Base-by-base conservation (phyloP, 176 grass and related monocot genomes). In the Oryza glaberrima region DNA sequence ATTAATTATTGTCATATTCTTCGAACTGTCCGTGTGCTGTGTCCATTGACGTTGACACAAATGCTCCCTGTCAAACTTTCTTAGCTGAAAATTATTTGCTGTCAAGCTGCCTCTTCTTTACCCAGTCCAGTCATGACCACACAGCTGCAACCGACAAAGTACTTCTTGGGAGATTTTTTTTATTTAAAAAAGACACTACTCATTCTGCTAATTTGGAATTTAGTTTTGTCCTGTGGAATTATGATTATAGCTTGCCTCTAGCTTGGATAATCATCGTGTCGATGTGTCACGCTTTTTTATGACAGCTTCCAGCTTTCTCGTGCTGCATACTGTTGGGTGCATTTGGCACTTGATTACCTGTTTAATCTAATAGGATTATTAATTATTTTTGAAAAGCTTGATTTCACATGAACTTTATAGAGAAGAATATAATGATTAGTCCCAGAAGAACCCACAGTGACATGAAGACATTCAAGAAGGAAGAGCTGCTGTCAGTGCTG, bases 101-200 rank as follows among this genome's bases (percentile, higher is more conserved):
- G 72, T 63, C 76, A 61, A 77, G 64, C 87, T 49, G 82, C 77
- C 77, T 81, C 16, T 70, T 89, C 58, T 81, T 86, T 77, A 81
- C 83, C 66, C 43, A 65, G 82, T 85, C 88, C 22, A 1, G 68
- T 85, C 72, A n/a, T 60, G 14, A 10, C 47, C n/a, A 23, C 12
- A 23, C 4, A 15, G 45, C 45, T 10, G 70, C 45, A 20, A 28
- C 8, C 49, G 74, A 12, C 46, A 35, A 34, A 44, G 35, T 52
- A 52, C 20, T 48, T 82, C 23, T 23, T 47, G 44, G 19, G 71
- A 86, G 51, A 77, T 32, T 32, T 32, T 32, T 32, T 30, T 32
- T 32, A 0, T 32, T 32, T 32, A 28, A 28, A 32, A 32, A 32
- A 32, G 30, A 32, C 30, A 32, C 30, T 32, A 32, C 30, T 52